A percentile compares a stretch with the other conserved stretches of the same genome.
phyloP scores from a whole-genome alignment of 2,329 filamentous ascomycete genomes.

The Cadophora gregata region DNA sequence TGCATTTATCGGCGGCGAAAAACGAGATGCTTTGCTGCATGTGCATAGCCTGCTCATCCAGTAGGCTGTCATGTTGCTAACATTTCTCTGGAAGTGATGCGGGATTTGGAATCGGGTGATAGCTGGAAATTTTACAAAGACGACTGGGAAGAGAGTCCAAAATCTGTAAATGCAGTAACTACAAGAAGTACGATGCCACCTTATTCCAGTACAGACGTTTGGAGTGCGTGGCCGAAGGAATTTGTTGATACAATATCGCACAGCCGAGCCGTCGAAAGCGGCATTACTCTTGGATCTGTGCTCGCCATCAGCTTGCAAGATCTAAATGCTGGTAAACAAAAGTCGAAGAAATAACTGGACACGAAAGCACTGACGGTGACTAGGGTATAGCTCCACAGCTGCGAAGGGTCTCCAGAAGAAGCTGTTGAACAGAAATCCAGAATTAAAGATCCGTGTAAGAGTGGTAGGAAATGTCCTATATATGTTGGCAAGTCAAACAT shows the following conservation, averaged over 20 bases:
- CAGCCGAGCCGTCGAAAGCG: conserved; percentile 61
- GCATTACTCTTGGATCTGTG: conserved; percentile 78
- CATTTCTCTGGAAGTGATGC: conserved; percentile 66
- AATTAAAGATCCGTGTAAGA: conserved; percentile 56
- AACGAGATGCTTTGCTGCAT: conserved; percentile 80
- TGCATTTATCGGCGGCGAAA: conserved; percentile 73
- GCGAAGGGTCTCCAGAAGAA: conserved; percentile 51
- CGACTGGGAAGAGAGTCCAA: conserved; percentile 47
- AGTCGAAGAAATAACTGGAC: background rate
- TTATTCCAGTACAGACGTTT: conserved; percentile 47
- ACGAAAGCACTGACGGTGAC: background rate
- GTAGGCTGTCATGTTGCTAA: conserved; percentile 81
- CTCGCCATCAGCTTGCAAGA: conserved; percentile 65
- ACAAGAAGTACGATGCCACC: background rate
- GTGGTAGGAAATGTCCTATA: conserved; percentile 65
- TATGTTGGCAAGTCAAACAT: conserved; percentile 60
- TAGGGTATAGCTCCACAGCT: conserved; percentile 41
- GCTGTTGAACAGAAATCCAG: conserved; percentile 39
- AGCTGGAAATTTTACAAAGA: conserved; percentile 62
- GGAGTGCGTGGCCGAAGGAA: conserved; percentile 73
- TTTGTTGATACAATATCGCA: conserved; percentile 67
- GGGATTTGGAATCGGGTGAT: conserved; percentile 59
- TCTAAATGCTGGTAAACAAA: conserved; percentile 47
- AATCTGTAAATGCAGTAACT: background rate
- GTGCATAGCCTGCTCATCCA: conserved; percentile 83